Conservation (phyloP, 768 basidiomycete genomes). For the Rhodotorula babjevae region DNA sequence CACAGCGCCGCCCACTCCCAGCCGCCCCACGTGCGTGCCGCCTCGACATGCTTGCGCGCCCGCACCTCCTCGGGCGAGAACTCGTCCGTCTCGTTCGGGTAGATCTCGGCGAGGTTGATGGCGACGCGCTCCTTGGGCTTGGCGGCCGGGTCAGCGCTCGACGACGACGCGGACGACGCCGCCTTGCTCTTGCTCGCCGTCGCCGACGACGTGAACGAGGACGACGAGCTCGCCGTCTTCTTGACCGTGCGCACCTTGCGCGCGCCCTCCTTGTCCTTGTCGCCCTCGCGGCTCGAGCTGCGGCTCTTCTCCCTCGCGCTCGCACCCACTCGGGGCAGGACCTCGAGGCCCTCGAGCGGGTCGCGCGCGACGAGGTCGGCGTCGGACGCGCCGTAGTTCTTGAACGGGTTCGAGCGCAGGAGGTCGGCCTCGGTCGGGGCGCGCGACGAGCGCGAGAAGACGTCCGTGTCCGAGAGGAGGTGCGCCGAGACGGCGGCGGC, state of each 20-base stretch:
- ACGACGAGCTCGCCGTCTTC: background rate
- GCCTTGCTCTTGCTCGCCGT: background rate
- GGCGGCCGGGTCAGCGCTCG: background rate
- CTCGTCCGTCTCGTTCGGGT: slow-evolving; percentile 62
- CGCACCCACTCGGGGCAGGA: slow-evolving; percentile 39
- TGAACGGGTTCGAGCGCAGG: slow-evolving; percentile 50
- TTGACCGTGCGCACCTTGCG: background rate
- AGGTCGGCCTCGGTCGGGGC: slow-evolving; percentile 48
- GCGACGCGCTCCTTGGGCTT: slow-evolving; percentile 32
- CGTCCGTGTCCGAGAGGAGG: slow-evolving; percentile 9
- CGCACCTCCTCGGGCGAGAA: slow-evolving; percentile 69
- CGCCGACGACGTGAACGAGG: background rate
- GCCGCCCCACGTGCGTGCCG: slow-evolving; percentile 17
- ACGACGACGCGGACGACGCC: background rate
- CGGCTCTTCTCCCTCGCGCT: background rate
- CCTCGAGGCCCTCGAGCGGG: slow-evolving; percentile 24
- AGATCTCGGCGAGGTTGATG: slow-evolving; percentile 54
- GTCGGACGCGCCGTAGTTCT: slow-evolving; percentile 45
- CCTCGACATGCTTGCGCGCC: slow-evolving; percentile 40
- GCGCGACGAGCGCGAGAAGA: slow-evolving; percentile 36
- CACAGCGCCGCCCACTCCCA: slow-evolving; percentile 25
- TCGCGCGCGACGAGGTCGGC: slow-evolving; percentile 35
- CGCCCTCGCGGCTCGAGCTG: background rate
- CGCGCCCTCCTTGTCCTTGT: background rate
- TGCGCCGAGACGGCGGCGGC: background rate